Evolutionary conservation across 2,329 filamentous ascomycete species (phyloP).

Genomic region (Beauveria sp.): DNA sequence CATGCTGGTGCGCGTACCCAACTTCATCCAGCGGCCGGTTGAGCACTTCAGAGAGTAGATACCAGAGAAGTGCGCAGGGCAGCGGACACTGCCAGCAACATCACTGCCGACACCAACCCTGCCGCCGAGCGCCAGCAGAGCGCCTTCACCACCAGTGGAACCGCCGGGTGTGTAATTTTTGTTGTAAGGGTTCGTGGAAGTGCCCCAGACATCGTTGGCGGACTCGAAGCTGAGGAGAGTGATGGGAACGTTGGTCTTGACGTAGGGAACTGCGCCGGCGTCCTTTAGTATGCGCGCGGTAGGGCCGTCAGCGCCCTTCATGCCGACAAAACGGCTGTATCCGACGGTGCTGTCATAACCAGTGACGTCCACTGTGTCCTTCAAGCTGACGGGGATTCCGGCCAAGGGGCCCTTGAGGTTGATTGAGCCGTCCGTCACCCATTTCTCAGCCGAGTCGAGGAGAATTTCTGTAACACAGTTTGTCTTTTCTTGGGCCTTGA

Average conservation of each 20-base stretch:
- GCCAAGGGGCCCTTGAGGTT: conserved; percentile 78
- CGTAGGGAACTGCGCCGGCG: conserved; percentile 81
- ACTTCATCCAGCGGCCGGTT: conserved; percentile 84
- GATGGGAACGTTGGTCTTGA: conserved; percentile 85
- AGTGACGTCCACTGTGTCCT: conserved; percentile 70
- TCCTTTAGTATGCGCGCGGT: conserved; percentile 74
- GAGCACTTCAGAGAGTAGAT: conserved; percentile 83
- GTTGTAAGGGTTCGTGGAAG: conserved; percentile 75
- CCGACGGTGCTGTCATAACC: conserved; percentile 80
- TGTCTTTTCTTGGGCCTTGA: conserved; percentile 76
- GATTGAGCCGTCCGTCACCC: conserved; percentile 49
- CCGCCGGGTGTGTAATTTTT: conserved; percentile 79
- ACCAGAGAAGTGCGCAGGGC: conserved; percentile 81
- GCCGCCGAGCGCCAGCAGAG: conserved; percentile 72
- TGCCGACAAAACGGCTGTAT: conserved; percentile 64
- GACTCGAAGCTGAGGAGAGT: conserved; percentile 84
- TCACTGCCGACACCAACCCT: conserved; percentile 87
- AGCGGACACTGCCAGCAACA: conserved; percentile 81
- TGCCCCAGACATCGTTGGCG: conserved; percentile 71
- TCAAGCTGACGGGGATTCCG: conserved; percentile 79
- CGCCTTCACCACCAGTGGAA: conserved; percentile 78
- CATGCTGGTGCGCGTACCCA: conserved; percentile 79
- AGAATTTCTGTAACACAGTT: conserved; percentile 88
- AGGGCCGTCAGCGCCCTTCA: conserved; percentile 57
- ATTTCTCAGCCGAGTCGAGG: conserved; percentile 68